Base-by-base conservation (phyloP, 768 basidiomycete genomes). In the Serendipita sp. region DNA sequence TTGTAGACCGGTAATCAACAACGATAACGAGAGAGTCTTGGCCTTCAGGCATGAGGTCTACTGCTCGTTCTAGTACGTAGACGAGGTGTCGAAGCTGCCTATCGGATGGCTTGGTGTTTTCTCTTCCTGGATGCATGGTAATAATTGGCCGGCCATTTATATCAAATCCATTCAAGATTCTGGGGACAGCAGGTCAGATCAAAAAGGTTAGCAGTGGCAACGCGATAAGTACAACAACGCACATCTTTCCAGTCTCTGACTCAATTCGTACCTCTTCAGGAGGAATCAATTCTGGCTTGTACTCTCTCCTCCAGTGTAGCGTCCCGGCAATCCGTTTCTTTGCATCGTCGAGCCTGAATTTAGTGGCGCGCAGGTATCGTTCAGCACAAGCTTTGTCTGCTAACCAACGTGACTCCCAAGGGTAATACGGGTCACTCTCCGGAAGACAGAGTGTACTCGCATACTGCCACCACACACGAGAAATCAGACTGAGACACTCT, bases 171-270 rank as follows among this genome's bases (percentile, higher is more conserved):
- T 82, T 89, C 50, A 92, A 72, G 51, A 92, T 79, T 48, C 90
- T 91, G 66, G 3, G 44, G 3, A 44, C 22, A 30, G 33, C 20
- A 33, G 20, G 28, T 24, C 34, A 20, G 64, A 42, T 22, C 26
- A 22, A 22, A 22, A 22, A 14, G 38, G 22, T 42, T 34, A 60
- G 61, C 31, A 13, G 20, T 9, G 17, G 2, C 41, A 16, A 3
- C 22, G 41, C 34, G 56, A 45, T 44, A 26, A 26, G 22, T 58
- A 3, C 50, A 34, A 43, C 31, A 34, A 72, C 83, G 61, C 67
- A 90, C 90, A 94, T 91, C 73, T 94, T 94, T 16, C 90, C 90
- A 0, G 87, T 88, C 73, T 88, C 82, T 60, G 84, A 82, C 71
- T 92, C 90, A 34, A 86, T 79, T 67, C 81, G 68, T 60, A 81